Evolutionary conservation across 441 rosid genomes (phyloP).

Genomic region (Macaranga tanarius): DNA sequence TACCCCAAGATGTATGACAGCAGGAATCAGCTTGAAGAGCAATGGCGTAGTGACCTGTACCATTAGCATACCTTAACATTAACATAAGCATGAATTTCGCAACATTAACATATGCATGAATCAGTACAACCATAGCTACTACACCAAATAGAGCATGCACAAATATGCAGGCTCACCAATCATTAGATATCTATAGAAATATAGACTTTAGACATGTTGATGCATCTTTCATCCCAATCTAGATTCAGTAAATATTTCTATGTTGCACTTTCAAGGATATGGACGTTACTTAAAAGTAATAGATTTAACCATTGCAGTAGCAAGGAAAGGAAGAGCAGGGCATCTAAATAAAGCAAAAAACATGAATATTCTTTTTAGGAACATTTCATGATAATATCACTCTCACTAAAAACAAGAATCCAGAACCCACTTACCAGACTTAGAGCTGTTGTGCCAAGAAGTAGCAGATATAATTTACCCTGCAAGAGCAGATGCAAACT

Average conservation of each 20-base stretch:
- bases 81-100: no score
- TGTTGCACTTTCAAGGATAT: background rate
- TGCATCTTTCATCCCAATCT: background rate
- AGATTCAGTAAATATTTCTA: background rate
- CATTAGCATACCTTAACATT: conserved; percentile 7
- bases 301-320: background rate
- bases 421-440: conserved; percentile 63
- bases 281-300: background rate
- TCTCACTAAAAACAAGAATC: conserved; percentile 7
- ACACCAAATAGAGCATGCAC: background rate
- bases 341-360: background rate
- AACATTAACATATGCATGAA: background rate
- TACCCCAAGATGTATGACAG: conserved; percentile 83
- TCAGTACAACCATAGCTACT: background rate
- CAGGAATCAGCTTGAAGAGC: conserved; percentile 95
- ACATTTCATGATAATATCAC: background rate
- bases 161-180: background rate
- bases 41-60: conserved; percentile 92
- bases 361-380: background rate
- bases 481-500: conserved; percentile 32
- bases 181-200: background rate
- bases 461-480: conserved; percentile 90
- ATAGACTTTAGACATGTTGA: background rate
- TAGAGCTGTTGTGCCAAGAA: conserved; percentile 93
- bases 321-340: background rate